Evolutionary conservation across 495 filamentous ascomycete genomes (phyloP), one percentile per base, ranked within the genome.

Genomic region (Bathelium albidoporum): DNA sequence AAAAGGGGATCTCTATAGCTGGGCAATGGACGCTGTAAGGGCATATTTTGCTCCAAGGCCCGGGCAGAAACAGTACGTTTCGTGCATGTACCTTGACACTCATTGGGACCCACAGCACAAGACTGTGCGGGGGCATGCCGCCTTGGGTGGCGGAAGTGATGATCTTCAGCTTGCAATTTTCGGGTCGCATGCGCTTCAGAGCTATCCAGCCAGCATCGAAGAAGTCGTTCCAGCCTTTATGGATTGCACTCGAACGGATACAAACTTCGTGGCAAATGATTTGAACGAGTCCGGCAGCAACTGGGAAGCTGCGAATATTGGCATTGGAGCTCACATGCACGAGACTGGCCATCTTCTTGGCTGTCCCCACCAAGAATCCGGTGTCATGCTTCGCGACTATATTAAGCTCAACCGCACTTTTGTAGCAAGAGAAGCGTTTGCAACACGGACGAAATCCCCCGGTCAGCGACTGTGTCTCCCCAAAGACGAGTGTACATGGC

Each of bases 251-350:
- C 82, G 85, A 28, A 95, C 91, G 3, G 89, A 96, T 70, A 91
- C 87, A 5, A 82, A 83, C 39, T 84, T 82, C 67, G 85, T 95
- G 55, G 88, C 85, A 4, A 95, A 96, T 68, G 91, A 95, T 71
- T 88, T 81, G 68, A 87, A 88, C 49, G 88, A 95, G 52, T 84
- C 85, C 26, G 90, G 90, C 14, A 95, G 87, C 62, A 94, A 86
- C 62, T 96, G 91, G 91, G 91, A 96, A 71, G 84, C 91, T 20
- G 90, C 90, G 9, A 93, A 92, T 68, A 83, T 96, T 64, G 91
- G 91, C 53, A 95, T 96, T 67, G 91, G 92, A 10, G 91, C 91
- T 29, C 91, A 96, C 75, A 75, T 97, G 14, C 92, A 95, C 70
- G 91, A 96, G 74, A 84, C 84, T 0, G 92, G 92, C 1, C 92